Base-by-base conservation (phyloP, 177 flowering plant genomes). In the Vitis hybrid region DNA sequence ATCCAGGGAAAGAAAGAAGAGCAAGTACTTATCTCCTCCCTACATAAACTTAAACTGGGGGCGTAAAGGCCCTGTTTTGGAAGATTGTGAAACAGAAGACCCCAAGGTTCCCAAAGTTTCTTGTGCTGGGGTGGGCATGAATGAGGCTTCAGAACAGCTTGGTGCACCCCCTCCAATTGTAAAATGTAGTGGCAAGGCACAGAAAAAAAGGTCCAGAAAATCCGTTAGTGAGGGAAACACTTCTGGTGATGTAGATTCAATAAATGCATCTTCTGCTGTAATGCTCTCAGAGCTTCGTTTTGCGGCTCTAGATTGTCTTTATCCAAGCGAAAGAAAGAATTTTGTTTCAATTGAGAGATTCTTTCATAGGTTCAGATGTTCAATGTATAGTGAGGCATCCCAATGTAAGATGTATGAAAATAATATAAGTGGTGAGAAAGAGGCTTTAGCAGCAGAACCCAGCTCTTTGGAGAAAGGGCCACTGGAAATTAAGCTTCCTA, bases 11-110 rank as follows among this genome's bases (percentile, higher is more conserved):
- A 70, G 95, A 51, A 90, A 82, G 83, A 90, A 77, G 84, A 90
- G 95, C 87, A 90, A 80, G 83, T 90, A 87, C 74, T 74, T 92
- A 68, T 89, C 95, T 3, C 85, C 83, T 73, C 95, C 97, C 15
- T 90, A 85, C 68, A 77, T 87, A 19, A 81, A 75, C 56, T 55
- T 70, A 4, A 52, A 74, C 70, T 70, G 55, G 67, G 85, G 67
- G 18, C 63, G 11, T 51, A 83, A 83, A 64, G 71, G 70, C 51
- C 48, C 48, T 39, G 48, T 39, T 39, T 16, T 65, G 52, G 55
- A 62, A 65, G 79, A 68, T 61, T 60, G 67, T 26, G 84, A 76
- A 69, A 51, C 64, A 2, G 83, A 74, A 67, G 66, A 75, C 20
- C 60, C 64, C 15, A 69, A 62, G 65, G 62, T 22, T 52, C 29